Percentiles rank a stretch among this genome's conserved stretches.
Conservation (phyloP, 2,329 filamentous ascomycete species). For the Beauveria brongniartii region DNA sequence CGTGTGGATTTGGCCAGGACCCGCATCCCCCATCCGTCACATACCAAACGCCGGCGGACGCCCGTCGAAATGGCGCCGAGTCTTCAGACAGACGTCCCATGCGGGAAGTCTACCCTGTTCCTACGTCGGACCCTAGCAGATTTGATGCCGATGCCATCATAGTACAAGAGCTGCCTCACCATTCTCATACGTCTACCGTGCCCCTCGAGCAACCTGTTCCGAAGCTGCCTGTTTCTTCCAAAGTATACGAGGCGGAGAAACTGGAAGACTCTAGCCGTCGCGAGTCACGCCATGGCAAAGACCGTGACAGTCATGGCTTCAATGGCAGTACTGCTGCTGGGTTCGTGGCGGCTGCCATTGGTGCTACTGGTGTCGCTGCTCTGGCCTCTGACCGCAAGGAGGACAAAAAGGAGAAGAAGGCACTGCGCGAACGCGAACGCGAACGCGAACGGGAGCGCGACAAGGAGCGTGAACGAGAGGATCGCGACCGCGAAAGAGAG, state of each 20-base stretch:
- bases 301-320: slow-evolving; percentile 15
- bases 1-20: slow-evolving; percentile 44
- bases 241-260: slow-evolving; percentile 51
- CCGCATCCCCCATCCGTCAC: slow-evolving; percentile 22
- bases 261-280: slow-evolving; percentile 28
- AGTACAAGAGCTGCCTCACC: slow-evolving; percentile 31
- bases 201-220: slow-evolving; percentile 83
- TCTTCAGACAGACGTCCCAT: slow-evolving; percentile 28
- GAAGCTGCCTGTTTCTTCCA: slow-evolving; percentile 60
- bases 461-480: slow-evolving; percentile 6
- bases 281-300: slow-evolving; percentile 20
- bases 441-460: slow-evolving; percentile 15
- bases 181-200: slow-evolving; percentile 48
- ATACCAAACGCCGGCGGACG: slow-evolving; percentile 15
- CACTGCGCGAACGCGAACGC: slow-evolving; percentile 11
- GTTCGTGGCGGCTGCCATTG: slow-evolving; percentile 39
- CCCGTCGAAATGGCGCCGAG: slow-evolving; percentile 17
- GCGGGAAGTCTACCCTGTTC: slow-evolving; percentile 58
- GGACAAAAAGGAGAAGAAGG: slow-evolving; percentile 17
- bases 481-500: neutral
- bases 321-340: slow-evolving; percentile 39
- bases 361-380: slow-evolving; percentile 35
- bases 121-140: slow-evolving; percentile 54
- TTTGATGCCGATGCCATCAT: slow-evolving; percentile 47
- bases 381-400: slow-evolving; percentile 20